These are phyloP conservation scores for Penicillium sp. DNA, from an alignment of 2,329 filamentous ascomycete species.

Conservation along the genomic window DNA sequence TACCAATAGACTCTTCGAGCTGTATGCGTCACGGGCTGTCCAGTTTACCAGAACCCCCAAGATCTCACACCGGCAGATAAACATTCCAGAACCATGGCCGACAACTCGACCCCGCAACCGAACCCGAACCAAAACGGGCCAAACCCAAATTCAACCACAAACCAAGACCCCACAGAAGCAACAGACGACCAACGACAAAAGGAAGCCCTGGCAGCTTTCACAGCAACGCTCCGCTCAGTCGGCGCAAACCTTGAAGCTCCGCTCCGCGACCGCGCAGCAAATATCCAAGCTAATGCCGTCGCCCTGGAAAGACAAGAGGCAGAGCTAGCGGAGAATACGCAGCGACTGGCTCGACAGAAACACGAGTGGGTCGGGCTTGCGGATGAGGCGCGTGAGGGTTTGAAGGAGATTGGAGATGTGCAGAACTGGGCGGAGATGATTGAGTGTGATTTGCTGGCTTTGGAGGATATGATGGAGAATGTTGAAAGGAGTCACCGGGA, in stretches of 20 bases:
- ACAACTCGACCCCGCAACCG: not conserved
- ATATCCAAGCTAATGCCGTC: conserved; percentile 54
- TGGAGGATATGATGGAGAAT: conserved; percentile 42
- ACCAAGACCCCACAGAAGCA: not conserved
- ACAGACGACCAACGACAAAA: conserved; percentile 33
- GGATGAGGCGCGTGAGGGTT: conserved; percentile 52
- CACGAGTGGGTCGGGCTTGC: conserved; percentile 53
- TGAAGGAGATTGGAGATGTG: conserved; percentile 62
- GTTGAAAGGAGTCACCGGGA: conserved; percentile 31
- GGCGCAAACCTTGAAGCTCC: conserved; percentile 51
- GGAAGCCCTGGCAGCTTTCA: conserved; percentile 46
- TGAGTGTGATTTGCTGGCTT: conserved; percentile 46
- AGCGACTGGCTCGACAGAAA: conserved; percentile 50
- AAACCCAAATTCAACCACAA: conserved; percentile 10
- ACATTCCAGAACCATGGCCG: not conserved
- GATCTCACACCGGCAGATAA: not conserved
- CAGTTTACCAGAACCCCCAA: not conserved
- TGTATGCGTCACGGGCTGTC: not conserved
- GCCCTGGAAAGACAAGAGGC: conserved; percentile 56
- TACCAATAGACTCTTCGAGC: not conserved
- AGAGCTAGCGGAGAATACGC: conserved; percentile 50
- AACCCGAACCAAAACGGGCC: not conserved
- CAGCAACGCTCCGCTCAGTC: conserved; percentile 42
- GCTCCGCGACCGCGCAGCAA: conserved; percentile 52
- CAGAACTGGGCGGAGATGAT: conserved; percentile 64